phyloP scores from a whole-genome alignment of 495 filamentous ascomycete genomes.

The Annulohypoxylon bovei region DNA sequence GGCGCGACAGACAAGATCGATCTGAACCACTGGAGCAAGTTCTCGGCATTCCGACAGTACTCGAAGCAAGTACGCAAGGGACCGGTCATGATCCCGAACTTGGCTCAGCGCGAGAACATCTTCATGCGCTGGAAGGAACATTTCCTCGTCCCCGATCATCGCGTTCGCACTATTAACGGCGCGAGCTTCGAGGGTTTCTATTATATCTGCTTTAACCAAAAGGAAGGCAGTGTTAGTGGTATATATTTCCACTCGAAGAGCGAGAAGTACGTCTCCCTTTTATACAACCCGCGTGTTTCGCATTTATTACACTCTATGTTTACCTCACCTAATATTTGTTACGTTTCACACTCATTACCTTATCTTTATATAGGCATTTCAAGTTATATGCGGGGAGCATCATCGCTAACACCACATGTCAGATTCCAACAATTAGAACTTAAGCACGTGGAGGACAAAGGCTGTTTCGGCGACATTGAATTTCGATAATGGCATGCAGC shows the following conservation, averaged over 20 bases:
- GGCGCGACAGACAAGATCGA: conserved; percentile 93
- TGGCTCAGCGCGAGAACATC: conserved; percentile 85
- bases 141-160: conserved; percentile 95
- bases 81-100: conserved; percentile 66
- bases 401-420: conserved; percentile 10
- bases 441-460: conserved; percentile 83
- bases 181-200: conserved; percentile 99
- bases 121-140: conserved; percentile 99
- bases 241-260: conserved; percentile 99
- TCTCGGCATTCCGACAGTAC: conserved; percentile 84
- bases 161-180: conserved; percentile 86
- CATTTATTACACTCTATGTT: background rate
- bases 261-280: conserved; percentile 75
- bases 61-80: conserved; percentile 75
- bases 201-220: conserved; percentile 98
- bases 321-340: background rate
- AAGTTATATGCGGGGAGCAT: background rate
- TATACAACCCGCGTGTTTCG: background rate
- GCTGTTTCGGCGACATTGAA: conserved; percentile 89
- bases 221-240: conserved; percentile 82
- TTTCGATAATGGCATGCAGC: conserved; percentile 73
- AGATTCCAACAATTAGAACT: conserved; percentile 95
- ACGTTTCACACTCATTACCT: background rate
- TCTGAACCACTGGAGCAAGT: conserved; percentile 91
- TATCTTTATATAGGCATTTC: background rate